Percentiles rank a stretch among this genome's conserved stretches.
These are phyloP conservation scores for Magnolia changhungtana DNA, from an alignment of 164 flowering plant genomes.

Conservation along the genomic window DNA sequence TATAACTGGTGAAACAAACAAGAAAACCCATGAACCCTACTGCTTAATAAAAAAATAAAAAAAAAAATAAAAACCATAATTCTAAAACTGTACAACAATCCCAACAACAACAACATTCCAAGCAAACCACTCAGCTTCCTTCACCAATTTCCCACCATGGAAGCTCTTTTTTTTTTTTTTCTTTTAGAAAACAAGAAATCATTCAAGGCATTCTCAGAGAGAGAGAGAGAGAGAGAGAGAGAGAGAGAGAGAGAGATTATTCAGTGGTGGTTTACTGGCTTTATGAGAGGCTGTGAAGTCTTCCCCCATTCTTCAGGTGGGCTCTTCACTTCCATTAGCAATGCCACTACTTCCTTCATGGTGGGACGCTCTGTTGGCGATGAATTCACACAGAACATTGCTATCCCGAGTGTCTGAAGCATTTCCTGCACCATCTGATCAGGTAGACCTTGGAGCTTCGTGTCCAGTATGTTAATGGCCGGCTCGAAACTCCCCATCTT, in stretches of 20 bases:
- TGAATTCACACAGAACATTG: conserved; percentile 90
- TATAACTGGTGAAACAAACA: too few relatives aligned
- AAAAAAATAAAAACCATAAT: conserved; percentile 2
- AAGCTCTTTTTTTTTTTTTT: conserved; percentile 7
- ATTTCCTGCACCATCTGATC: conserved; percentile 90
- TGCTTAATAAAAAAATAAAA: neutral
- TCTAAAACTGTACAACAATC: conserved; percentile 43
- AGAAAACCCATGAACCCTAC: neutral
- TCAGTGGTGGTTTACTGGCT: conserved; percentile 62
- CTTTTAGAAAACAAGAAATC: conserved; percentile 16
- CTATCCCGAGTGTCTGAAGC: conserved; percentile 92
- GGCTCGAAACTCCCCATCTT: conserved; percentile 92
- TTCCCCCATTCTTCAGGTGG: conserved; percentile 86
- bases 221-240: conserved; percentile 6
- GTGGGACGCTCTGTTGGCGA: conserved; percentile 86
- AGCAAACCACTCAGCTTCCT: conserved; percentile 10
- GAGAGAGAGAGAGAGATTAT: neutral
- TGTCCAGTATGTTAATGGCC: conserved; percentile 63
- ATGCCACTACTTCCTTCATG: conserved; percentile 95
- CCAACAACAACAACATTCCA: conserved; percentile 16
- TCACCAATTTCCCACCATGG: conserved; percentile 8
- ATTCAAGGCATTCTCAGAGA: conserved; percentile 18
- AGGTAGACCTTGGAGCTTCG: conserved; percentile 70
- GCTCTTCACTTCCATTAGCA: conserved; percentile 87
- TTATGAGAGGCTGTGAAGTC: conserved; percentile 88